Percentiles rank a stretch among this genome's conserved stretches.
Evolutionary conservation across 495 filamentous ascomycete species (phyloP).

Genomic region (Glonium stellatum): DNA sequence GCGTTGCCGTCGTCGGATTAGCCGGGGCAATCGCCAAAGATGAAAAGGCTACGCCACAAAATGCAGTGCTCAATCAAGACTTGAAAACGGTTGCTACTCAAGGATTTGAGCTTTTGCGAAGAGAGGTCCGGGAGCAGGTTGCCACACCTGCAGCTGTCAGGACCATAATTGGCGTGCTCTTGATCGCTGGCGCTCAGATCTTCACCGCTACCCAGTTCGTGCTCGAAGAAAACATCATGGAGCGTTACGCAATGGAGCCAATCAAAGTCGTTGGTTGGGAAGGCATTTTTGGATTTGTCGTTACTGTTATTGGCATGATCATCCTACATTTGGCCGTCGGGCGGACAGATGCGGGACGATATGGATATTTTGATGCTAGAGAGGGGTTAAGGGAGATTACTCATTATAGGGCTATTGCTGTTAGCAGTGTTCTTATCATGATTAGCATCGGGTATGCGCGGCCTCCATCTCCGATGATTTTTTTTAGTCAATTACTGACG

Average conservation of each 20-base stretch:
- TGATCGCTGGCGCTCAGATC: slow-evolving; percentile 90
- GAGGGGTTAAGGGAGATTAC: slow-evolving; percentile 77
- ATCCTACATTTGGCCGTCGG: slow-evolving; percentile 73
- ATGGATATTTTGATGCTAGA: slow-evolving; percentile 82
- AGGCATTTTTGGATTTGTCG: slow-evolving; percentile 81
- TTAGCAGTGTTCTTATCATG: slow-evolving; percentile 85
- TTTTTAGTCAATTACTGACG: background rate
- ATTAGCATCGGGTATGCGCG: slow-evolving; percentile 80
- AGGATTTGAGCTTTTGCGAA: slow-evolving; percentile 25
- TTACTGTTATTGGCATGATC: slow-evolving; percentile 73
- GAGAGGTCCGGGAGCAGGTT: slow-evolving; percentile 23
- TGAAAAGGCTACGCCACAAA: slow-evolving; percentile 39
- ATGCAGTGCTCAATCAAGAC: slow-evolving; percentile 1
- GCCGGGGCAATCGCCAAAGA: slow-evolving; percentile 70
- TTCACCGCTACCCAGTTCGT: slow-evolving; percentile 97
- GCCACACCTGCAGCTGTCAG: slow-evolving; percentile 55
- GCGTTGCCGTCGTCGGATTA: slow-evolving; percentile 83
- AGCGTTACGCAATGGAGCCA: slow-evolving; percentile 81
- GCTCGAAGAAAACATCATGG: slow-evolving; percentile 87
- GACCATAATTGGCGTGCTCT: slow-evolving; percentile 72
- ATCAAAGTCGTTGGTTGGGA: slow-evolving; percentile 94
- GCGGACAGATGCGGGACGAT: slow-evolving; percentile 59
- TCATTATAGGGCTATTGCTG: slow-evolving; percentile 57
- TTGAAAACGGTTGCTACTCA: background rate
- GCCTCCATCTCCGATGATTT: background rate